Evolutionary conservation across 176 grass and related monocot species (phyloP).

Genomic region (Oropetium thomaeum): DNA sequence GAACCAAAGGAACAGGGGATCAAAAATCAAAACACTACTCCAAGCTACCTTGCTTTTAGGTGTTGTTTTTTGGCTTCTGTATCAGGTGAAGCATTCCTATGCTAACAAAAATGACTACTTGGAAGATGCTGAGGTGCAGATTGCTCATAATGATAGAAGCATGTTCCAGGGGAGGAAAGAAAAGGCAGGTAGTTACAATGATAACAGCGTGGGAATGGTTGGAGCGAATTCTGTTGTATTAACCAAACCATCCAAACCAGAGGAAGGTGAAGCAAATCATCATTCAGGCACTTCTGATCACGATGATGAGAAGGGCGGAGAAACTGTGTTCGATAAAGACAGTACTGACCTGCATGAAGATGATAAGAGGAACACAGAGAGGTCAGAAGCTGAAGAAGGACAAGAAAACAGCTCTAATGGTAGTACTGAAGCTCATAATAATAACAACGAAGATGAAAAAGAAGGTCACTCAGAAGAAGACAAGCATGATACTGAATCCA

Average conservation of each 20-base stretch:
- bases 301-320: slow-evolving; percentile 38
- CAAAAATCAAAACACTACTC: slow-evolving; percentile 59
- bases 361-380: slow-evolving; percentile 23
- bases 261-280: slow-evolving; percentile 31
- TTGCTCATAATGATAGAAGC: slow-evolving; percentile 47
- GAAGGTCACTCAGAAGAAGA: not conserved
- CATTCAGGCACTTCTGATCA: slow-evolving; percentile 13
- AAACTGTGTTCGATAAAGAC: slow-evolving; percentile 46
- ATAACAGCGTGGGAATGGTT: slow-evolving; percentile 13
- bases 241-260: slow-evolving; percentile 52
- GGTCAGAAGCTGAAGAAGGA: slow-evolving; percentile 40
- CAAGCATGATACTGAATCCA: slow-evolving; percentile 42
- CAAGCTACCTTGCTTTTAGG: slow-evolving; percentile 53
- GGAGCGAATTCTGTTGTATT: slow-evolving; percentile 20
- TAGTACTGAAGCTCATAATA: slow-evolving; percentile 33
- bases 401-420: slow-evolving; percentile 25
- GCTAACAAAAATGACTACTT: slow-evolving; percentile 59
- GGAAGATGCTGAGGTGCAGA: slow-evolving; percentile 34
- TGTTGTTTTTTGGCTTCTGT: slow-evolving; percentile 57
- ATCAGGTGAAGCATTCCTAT: slow-evolving; percentile 59
- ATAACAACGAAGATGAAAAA: slow-evolving; percentile 19
- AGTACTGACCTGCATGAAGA: slow-evolving; percentile 35
- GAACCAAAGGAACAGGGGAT: slow-evolving; percentile 54
- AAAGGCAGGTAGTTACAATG: slow-evolving; percentile 36
- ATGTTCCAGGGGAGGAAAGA: slow-evolving; percentile 55